These are phyloP conservation scores for Casuarina equisetifolia DNA, from an alignment of 306 rosid species.

Conservation along the genomic window DNA sequence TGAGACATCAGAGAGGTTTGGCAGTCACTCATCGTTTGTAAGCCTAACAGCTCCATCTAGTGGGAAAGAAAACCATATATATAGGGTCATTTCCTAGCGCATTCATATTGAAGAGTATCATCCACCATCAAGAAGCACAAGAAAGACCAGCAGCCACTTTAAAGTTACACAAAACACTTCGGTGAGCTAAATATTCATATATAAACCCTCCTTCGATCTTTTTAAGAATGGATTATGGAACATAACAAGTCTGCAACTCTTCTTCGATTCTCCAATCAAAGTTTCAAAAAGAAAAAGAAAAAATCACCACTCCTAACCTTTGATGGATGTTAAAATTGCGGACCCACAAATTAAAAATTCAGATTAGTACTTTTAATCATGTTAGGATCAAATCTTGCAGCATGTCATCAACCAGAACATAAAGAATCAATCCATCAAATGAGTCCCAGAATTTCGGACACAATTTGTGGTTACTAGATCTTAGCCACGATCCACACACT, in stretches of 20 bases:
- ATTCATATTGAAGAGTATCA: too few relatives aligned
- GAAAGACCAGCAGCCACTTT: background rate
- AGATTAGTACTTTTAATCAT: background rate
- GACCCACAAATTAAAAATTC: background rate
- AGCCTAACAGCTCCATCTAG: background rate
- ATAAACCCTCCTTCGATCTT: background rate
- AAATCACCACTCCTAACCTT: background rate
- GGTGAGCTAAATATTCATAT: background rate
- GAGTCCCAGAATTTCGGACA: background rate
- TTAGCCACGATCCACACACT: background rate
- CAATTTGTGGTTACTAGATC: background rate
- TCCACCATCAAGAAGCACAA: background rate
- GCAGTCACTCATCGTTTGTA: background rate
- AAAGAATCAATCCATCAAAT: background rate
- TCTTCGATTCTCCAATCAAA: background rate
- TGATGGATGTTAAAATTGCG: background rate
- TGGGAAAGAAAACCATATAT: background rate
- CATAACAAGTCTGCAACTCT: background rate
- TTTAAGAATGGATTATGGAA: background rate
- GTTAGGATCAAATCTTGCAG: background rate
- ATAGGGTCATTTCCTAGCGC: too few relatives aligned
- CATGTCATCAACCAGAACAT: too few relatives aligned
- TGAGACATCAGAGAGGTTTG: background rate
- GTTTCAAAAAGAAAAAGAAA: too few relatives aligned
- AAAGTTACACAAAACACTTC: too few relatives aligned